A percentile compares a stretch with the other conserved stretches of the same genome.
Evolutionary conservation across 495 filamentous ascomycete genomes (phyloP).

Genomic region (Penicillium argentinense): DNA sequence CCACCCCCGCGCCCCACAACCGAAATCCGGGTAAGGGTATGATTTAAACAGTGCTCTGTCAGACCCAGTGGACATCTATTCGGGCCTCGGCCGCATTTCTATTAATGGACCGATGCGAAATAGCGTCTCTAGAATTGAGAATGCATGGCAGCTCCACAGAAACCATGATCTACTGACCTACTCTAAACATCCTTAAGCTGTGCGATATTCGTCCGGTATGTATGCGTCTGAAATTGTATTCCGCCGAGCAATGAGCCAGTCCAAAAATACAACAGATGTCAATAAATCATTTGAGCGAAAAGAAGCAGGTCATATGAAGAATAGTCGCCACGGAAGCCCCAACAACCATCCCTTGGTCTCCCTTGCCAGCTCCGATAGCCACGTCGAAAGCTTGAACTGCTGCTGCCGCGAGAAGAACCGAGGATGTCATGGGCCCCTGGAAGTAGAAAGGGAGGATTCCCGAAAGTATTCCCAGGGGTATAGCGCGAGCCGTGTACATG

Average conservation of each 20-base stretch:
- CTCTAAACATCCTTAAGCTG: too few relatives aligned
- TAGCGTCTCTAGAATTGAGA: too few relatives aligned
- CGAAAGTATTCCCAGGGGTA: neutral
- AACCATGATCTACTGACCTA: too few relatives aligned
- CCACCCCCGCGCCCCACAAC: neutral
- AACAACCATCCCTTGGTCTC: neutral
- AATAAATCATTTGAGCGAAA: neutral
- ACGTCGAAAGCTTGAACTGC: constrained; percentile 1
- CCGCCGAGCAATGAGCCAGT: too few relatives aligned
- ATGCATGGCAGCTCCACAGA: too few relatives aligned
- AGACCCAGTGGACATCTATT: too few relatives aligned
- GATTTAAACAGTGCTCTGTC: neutral
- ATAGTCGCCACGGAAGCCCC: constrained; percentile 3
- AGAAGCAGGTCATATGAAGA: neutral
- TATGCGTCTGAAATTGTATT: too few relatives aligned
- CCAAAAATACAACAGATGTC: too few relatives aligned
- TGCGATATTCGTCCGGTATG: too few relatives aligned
- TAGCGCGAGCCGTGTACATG: constrained; percentile 3
- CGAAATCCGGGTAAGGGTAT: neutral
- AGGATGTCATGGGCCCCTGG: neutral
- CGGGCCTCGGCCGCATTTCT: too few relatives aligned
- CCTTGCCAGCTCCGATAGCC: neutral
- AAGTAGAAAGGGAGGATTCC: constrained; percentile 1
- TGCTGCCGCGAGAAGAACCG: neutral
- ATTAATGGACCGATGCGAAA: too few relatives aligned